Base-by-base conservation (phyloP, 192 early-diverging fungal genomes). In the Gigaspora rosea region DNA sequence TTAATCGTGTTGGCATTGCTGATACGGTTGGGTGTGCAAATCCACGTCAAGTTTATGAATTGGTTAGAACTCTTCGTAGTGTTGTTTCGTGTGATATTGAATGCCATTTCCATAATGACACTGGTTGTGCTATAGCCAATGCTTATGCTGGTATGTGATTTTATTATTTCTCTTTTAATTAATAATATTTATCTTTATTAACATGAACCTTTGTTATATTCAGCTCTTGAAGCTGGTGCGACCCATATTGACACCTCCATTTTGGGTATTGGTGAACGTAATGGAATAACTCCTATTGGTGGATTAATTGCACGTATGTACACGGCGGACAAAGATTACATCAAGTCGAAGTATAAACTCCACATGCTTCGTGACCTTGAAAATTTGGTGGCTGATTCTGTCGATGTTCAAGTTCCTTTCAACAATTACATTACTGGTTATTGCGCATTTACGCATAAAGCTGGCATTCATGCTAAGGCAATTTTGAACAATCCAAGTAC, bases 391-490 rank as follows among this genome's bases (percentile, higher is more conserved):
- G 97, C 97, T 22, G 94, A 96, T 27, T 90, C 94, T 7, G 97
- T 99, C 22, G 92, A 94, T 78, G 91, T 99, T 80, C 91, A 94
- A 61, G 95, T 99, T 76, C 97, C 97, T 32, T 99, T 99, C 90
- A 99, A 99, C 91, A 98, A 99, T 90, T 97, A 95, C 85, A 96
- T 99, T 82, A 99, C 97, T 36, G 97, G 97, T 50, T 97, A 98
- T 87, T 97, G 95, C 82, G 96, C 96, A 52, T 98, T 99, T 84
- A 98, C 97, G 8, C 97, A 99, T 88, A 99, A 99, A 91, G 96
- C 97, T 51, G 97, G 97, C 80, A 99, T 98, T 83, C 97, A 99
- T 83, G 97, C 97, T 87, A 99, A 99, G 86, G 97, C 97, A 69
- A 97, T 99, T 80, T 88, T 99, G 69, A 99, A 99, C 88, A 98